Conservation (phyloP, 164 flowering plant species). For the Tinospora cordifolia region DNA sequence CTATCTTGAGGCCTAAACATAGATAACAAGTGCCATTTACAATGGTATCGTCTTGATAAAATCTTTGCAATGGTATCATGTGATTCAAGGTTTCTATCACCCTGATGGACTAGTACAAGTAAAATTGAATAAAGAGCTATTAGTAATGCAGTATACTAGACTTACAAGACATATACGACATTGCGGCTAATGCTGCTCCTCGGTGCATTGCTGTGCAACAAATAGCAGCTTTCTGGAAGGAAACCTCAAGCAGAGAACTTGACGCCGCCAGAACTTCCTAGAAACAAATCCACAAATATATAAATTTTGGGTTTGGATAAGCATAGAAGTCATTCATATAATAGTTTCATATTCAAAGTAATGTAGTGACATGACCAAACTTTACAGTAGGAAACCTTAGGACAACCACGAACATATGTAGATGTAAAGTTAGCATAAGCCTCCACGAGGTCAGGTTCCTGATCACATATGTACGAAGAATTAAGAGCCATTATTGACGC, state of each 20-base stretch:
- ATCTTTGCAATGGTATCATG: background rate
- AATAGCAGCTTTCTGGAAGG: constrained; percentile 93
- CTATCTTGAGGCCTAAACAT: too few species aligned
- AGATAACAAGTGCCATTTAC: too few species aligned
- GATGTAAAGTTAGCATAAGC: constrained; percentile 80
- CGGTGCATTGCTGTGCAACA: constrained; percentile 99
- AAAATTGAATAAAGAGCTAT: background rate
- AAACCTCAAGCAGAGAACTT: constrained; percentile 69
- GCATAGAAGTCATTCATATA: background rate
- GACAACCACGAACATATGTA: constrained; percentile 55
- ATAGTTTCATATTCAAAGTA: background rate
- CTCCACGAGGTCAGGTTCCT: constrained; percentile 96
- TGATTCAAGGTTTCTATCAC: background rate
- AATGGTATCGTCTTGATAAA: too few species aligned
- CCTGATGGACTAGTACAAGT: background rate
- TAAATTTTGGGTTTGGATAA: background rate
- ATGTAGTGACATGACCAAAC: background rate
- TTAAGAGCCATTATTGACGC: constrained; percentile 72
- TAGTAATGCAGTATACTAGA: background rate
- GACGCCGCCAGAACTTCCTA: constrained; percentile 78
- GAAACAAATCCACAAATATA: constrained; percentile 3
- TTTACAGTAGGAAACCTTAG: constrained; percentile 50
- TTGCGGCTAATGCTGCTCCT: constrained; percentile 93
- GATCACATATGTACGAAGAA: constrained; percentile 95
- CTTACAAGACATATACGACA: constrained; percentile 94